These are phyloP conservation scores for Yamadazyma songkhlaensis DNA, from an alignment of 1,139 yeast species.

Conservation along the genomic window DNA sequence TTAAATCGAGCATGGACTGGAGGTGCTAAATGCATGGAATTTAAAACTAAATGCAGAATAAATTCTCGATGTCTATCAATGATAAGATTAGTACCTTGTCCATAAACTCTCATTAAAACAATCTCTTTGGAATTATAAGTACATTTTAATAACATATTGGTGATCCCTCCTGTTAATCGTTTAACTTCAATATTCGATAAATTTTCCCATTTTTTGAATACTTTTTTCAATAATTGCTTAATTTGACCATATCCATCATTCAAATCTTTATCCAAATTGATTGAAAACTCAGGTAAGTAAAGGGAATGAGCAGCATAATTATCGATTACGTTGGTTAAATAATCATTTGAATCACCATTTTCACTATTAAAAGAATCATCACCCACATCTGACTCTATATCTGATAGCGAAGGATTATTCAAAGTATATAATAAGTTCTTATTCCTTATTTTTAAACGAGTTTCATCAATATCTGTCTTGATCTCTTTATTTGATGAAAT, in stretches of 20 bases:
- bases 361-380: conserved; percentile 2
- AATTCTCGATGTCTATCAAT: conserved; percentile 77
- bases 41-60: conserved; percentile 64
- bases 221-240: conserved; percentile 28
- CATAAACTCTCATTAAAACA: conserved; percentile 70
- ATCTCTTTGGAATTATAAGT: conserved; percentile 26
- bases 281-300: conserved; percentile 36
- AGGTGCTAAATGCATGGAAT: conserved; percentile 65
- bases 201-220: conserved; percentile 36
- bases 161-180: conserved; percentile 73
- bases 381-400: conserved; percentile 29
- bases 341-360: conserved; percentile 6
- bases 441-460: conserved; percentile 24
- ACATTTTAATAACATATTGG: conserved; percentile 67
- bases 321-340: conserved; percentile 19
- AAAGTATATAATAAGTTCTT: conserved; percentile 39
- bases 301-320: conserved; percentile 35
- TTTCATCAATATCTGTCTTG: background rate
- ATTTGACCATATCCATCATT: conserved; percentile 30
- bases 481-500: conserved; percentile 5
- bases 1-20: conserved; percentile 65
- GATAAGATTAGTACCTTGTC: conserved; percentile 70
- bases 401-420: conserved; percentile 44
- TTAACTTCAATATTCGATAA: conserved; percentile 24
- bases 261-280: conserved; percentile 33